Evolutionary conservation across 768 basidiomycete species (phyloP), one percentile per base, ranked within the genome.

Genomic region (Leccinum uliginosum): DNA sequence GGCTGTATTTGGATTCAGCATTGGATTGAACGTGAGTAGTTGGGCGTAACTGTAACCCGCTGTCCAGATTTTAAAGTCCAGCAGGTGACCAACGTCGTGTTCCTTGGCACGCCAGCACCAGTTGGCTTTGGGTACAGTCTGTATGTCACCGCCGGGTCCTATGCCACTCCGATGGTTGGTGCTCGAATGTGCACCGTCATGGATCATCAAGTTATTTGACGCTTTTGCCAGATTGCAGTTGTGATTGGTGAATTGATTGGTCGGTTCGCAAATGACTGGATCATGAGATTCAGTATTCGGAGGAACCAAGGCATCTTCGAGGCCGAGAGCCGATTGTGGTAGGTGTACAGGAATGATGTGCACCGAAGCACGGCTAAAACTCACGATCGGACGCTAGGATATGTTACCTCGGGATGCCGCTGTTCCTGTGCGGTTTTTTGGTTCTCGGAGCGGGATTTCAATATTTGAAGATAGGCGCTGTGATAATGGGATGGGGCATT

Each of bases 1-100:
- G 7, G 62, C 74, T 17, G 59, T 77, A 2, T 83, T 83, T 61
- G 81, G 82, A 3, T 83, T 82, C 63, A 50, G 69, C 23, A 75
- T 81, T 35, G 79, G 80, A 44, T 67, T 79, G 45, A 78, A 78
- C 46, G 75, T 76, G 34, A 59, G 75, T 51, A 26, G 10, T 26
- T 0, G 5, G 2, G 23, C 4, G 14, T 35, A n/a, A n/a, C 34
- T 9, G 38, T 4, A 43, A 43, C 19, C 40, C 9, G 15, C 4
- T 6, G 8, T 26, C 11, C 27, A 4, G 9, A 51, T 30, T 44
- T 14, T 52, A 46, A 59, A 21, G 17, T 58, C 17, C 8, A 21
- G 5, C 55, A 83, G 76, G 79, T 80, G n/a, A 85, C 83, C 6
- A 81, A 80, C 40, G 80, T 77, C 0, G 80, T 83, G 6, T 83